Base-by-base conservation (phyloP, 2,329 filamentous ascomycete genomes). In the Rasamsonia emersonii region DNA sequence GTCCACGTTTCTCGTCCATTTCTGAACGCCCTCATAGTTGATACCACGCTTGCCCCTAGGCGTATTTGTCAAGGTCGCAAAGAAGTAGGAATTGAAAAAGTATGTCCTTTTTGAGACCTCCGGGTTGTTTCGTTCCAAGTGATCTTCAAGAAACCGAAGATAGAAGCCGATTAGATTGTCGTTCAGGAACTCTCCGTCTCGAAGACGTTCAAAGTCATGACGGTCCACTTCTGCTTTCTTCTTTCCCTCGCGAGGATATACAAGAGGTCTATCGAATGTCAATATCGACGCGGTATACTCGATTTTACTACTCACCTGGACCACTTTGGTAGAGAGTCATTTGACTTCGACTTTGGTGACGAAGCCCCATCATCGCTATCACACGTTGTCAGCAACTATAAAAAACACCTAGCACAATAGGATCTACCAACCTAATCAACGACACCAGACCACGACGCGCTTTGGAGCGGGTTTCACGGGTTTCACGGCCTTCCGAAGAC, bases 51-150 rank as follows among this genome's bases (percentile, higher is more conserved):
- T 64, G 20, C 74, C 67, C 36, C 67, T 68, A 10, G 60, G 56
- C 5, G 58, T 59, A 18, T 75, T 78, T 11, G 73, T 84, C 26
- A 96, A 68, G 28, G 79, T 80, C 13, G 80, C 76, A 51, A 83
- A 96, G 59, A 96, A 95, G 58, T 86, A 94, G 0, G 85, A 91
- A 53, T 88, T 96, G 65, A 93, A 89, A 45, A 94, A 82, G 53
- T 93, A 85, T 3, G 93, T 76, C 31, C 77, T 75, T 37, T 75
- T 65, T 0, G 77, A 62, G 3, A 78, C 45, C 27, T 75, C 64
- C 1, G 74, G 69, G 2, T 69, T 65, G 8, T 69, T 62, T 23
- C 64, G 57, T 41, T 76, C 70, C 20, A 82, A 56, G 24, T 71
- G 59, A 36, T 71, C 62, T 49, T 88, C 77, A 4, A 89, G 63